Base-by-base conservation (phyloP, 371 early-diverging fungal genomes). In the Syncephalis fuscata region DNA sequence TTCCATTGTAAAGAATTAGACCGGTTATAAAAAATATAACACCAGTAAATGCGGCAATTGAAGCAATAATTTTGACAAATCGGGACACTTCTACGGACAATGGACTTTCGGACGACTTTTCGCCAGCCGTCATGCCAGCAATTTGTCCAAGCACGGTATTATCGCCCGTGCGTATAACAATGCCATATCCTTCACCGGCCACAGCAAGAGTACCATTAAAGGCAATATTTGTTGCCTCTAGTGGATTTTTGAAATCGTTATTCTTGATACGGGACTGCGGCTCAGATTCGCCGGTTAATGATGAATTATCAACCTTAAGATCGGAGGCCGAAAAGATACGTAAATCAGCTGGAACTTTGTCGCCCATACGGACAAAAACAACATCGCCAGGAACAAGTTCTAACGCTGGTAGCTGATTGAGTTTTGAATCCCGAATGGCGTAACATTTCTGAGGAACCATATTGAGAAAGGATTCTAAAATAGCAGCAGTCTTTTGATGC, bases 281-380 rank as follows among this genome's bases (percentile, higher is more conserved):
- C 40, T 92, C 95, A 0, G 89, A 70, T 63, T 95, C 93, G 45
- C 95, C 96, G 1, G 93, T 95, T 37, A 95, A 60, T 15, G 88
- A 87, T 3, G 94, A 92, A 70, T 92, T 92, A 68, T 96, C 94
- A 36, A 94, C 91, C 62, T 94, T 89, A 51, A 94, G 64, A 23
- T 96, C 92, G 16, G 71, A 70, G 42, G 74, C 63, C 40, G 67
- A 50, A 52, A 82, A 82, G 21, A 96, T 46, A 44, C 64, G 59
- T 38, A 88, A 54, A 70, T 96, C 97, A 2, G 96, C 95, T 2
- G 94, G 92, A 14, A 89, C 60, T 62, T 92, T 94, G 68, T 94
- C 93, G 44, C 97, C 97, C 74, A 82, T 77, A 39, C 76, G 76
- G 24, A 90, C 62, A 44, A 73, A 76, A 24, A 94, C 82, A 45